Percentiles rank a stretch among this genome's conserved stretches.
These are phyloP conservation scores for Nannochloris sp. DNA, from an alignment of 139 green algal genomes.

Conservation along the genomic window DNA sequence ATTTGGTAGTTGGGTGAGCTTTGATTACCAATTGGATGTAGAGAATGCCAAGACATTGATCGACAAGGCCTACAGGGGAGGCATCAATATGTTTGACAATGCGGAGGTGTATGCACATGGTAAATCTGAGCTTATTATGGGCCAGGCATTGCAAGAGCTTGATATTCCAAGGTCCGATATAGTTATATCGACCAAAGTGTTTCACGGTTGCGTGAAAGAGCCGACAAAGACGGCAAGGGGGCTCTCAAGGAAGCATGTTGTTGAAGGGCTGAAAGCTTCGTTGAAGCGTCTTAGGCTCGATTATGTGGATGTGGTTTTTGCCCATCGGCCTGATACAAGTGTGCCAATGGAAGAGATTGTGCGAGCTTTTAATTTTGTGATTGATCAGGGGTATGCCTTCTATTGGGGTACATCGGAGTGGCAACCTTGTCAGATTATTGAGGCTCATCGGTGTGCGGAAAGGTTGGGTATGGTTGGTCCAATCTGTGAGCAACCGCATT, in stretches of 20 bases:
- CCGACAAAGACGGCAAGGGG: constrained; percentile 53
- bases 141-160: constrained; percentile 58
- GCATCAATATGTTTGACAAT: constrained; percentile 79
- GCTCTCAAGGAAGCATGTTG: constrained; percentile 78
- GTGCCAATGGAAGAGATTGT: constrained; percentile 85
- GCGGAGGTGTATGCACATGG: constrained; percentile 73
- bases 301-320: constrained; percentile 81
- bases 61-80: constrained; percentile 30
- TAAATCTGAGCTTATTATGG: constrained; percentile 73
- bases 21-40: constrained; percentile 43
- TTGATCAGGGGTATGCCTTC: constrained; percentile 32
- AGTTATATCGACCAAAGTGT: constrained; percentile 77
- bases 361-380: constrained; percentile 69
- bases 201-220: constrained; percentile 46
- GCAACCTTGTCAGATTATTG: constrained; percentile 51
- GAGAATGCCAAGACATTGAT: constrained; percentile 58
- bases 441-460: constrained; percentile 37
- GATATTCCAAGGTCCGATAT: constrained; percentile 49
- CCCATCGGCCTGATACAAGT: constrained; percentile 61
- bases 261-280: constrained; percentile 68
- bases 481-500: constrained; percentile 71
- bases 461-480: constrained; percentile 56
- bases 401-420: constrained; percentile 77
- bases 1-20: constrained; percentile 62
- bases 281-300: constrained; percentile 64